Base-by-base conservation (phyloP, 257 asterid species). In the Ballota nigra region DNA sequence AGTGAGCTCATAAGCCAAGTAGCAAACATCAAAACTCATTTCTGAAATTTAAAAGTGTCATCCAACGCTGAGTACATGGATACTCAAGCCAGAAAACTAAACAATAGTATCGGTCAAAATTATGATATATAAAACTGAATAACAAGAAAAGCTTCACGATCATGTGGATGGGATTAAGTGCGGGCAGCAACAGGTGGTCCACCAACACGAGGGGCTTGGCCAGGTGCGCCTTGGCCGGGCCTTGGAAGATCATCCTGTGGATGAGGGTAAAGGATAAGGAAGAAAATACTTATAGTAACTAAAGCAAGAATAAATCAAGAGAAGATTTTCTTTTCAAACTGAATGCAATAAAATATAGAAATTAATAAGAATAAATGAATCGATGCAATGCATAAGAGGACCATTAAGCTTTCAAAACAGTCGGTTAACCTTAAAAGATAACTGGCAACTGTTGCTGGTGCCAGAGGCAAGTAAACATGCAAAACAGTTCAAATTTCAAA, bases 181-280 rank as follows among this genome's bases (percentile, higher is more conserved):
- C 96, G 92, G 28, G 89, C 82, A 23, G 92, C 88, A 43, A 53
- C 70, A 1, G 95, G 95, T 18, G 96, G 78, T 56, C 91, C 95
- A 47, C 87, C 84, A 18, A 58, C 72, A 16, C 97, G 96, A 28
- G 95, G 91, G 55, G 92, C 78, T 74, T 91, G 97, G 16, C 92
- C 92, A 8, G 92, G 55, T n/a, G 55, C 2, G 22, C 22, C 77
- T 74, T 91, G 97, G 34, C 91, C 91, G 12, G 92, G 86, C 83
- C 80, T 89, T 6, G 91, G 96, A 19, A 63, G n/a, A 66, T 91
- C 97, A 80, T 91, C 97, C 97, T 91, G 84, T 33, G 72, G 23
- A 47, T 5, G 19, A 6, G 13, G 19, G 5, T 8, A 20, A 63
- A 26, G 3, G 13, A 8, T 38, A 55, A 28, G 3, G 2, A 0